Evolutionary conservation across 306 rosid species (phyloP).

Genomic region (Hippophae gyantsensis): DNA sequence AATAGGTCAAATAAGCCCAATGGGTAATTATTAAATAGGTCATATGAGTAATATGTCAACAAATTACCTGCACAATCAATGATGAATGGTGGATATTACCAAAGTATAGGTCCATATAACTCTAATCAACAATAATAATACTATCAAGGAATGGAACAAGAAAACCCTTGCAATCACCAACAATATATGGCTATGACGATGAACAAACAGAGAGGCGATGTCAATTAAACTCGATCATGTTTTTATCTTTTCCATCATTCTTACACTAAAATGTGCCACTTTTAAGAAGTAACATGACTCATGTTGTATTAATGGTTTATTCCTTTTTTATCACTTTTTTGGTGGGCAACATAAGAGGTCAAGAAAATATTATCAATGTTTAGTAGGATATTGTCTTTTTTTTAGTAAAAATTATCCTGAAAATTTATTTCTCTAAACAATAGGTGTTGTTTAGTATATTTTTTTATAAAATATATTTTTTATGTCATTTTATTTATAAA

Average conservation of each 20-base stretch:
- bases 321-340: no score
- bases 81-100: conserved; percentile 59
- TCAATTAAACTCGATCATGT: conserved; percentile 31
- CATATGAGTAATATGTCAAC: conserved; percentile 39
- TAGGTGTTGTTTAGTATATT: no score
- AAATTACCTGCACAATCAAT: conserved; percentile 49
- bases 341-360: no score
- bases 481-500: no score
- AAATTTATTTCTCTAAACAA: no score
- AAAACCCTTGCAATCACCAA: conserved; percentile 32
- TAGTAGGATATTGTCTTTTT: no score
- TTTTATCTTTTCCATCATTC: neutral
- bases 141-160: conserved; percentile 20
- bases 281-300: conserved; percentile 16
- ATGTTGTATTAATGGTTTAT: conserved; percentile 6
- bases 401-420: no score
- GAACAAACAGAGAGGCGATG: conserved; percentile 57
- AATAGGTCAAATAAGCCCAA: no score
- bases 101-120: conserved; percentile 48
- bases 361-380: no score
- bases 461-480: no score
- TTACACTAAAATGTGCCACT: conserved; percentile 27
- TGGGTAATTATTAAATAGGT: conserved; percentile 13
- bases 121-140: conserved; percentile 13
- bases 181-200: conserved; percentile 88